These are phyloP conservation scores for Acaromyces ingoldii DNA, from an alignment of 1,284 basidiomycete species.

Conservation along the genomic window DNA sequence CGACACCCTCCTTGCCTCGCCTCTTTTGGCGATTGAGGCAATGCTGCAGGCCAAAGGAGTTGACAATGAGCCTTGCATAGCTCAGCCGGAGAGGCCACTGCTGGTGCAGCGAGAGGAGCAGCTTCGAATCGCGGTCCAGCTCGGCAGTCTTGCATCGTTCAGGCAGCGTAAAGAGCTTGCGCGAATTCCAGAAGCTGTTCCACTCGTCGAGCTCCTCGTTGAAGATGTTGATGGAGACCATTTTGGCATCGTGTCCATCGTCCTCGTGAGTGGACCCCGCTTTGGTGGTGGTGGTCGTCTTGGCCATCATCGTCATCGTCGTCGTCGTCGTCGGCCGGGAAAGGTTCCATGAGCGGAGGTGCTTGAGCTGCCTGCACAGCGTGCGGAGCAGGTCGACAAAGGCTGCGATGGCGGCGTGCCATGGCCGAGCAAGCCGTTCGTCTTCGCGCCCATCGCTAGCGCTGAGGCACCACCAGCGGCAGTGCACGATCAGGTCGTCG, in stretches of 20 bases:
- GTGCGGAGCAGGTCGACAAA: constrained; percentile 25
- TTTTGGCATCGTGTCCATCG: constrained; percentile 67
- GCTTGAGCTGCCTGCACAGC: constrained; percentile 73
- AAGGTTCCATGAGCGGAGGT: constrained; percentile 82
- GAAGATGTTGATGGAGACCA: constrained; percentile 81
- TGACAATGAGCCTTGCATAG: neutral
- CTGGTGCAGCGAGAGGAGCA: too few relatives aligned
- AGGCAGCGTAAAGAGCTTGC: constrained; percentile 14
- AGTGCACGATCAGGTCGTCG: constrained; percentile 65
- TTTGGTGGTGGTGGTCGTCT: neutral
- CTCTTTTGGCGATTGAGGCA: too few relatives aligned
- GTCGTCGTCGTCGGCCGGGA: constrained; percentile 70
- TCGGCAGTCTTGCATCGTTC: too few relatives aligned
- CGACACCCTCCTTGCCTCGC: too few relatives aligned
- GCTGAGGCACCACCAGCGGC: constrained; percentile 66
- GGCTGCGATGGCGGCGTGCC: constrained; percentile 44
- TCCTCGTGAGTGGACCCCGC: too few relatives aligned
- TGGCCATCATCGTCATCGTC: constrained; percentile 67
- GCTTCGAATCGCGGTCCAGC: too few relatives aligned
- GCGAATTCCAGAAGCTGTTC: constrained; percentile 61
- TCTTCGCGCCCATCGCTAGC: too few relatives aligned
- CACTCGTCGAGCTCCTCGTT: constrained; percentile 73
- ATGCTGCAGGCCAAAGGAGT: neutral
- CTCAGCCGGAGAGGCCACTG: too few relatives aligned
- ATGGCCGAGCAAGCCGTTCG: constrained; percentile 36